Base-by-base conservation (phyloP, 1,284 basidiomycete species). In the Neonothopanus nambi region DNA sequence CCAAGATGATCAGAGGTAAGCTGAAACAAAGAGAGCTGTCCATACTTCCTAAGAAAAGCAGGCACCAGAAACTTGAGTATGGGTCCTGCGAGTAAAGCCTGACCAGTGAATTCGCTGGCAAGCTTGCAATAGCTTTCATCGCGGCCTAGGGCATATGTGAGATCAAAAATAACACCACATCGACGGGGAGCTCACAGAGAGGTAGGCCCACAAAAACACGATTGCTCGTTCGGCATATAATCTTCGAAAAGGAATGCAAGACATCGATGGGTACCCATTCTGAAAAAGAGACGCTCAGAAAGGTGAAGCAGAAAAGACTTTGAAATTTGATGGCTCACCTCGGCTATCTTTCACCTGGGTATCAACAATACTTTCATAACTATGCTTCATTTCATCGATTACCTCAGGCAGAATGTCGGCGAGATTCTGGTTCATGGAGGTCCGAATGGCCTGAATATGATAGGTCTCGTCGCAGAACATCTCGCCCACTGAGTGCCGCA, bases 141-240 rank as follows among this genome's bases (percentile, higher is more conserved):
- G 21, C 63, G 57, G 44, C 60, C 57, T 63, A 8, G 2, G 6
- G 15, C 2, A 40, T 51, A 51, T 28, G 38, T 57, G 48, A 33
- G 8, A 11, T 33, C n/a, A n/a, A 9, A 33, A 13, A 63, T 41
- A 28, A 28, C 33, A 18, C 0, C 5, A 5, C 3, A 38, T 38
- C 23, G 39, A 47, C 45, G 21, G 47, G 33, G 58, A 43, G 49
- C 66, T 55, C 60, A 78, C 77, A 77, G 28, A 73, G 42, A 7
- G 71, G 70, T 11, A 68, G 47, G 6, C 78, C 76, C n/a, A 79
- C 73, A 51, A 79, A 78, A 33, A 73, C 55, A 28, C 77, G 73
- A 53, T 72, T 78, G 48, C 66, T 72, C 51, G 64, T 63, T 58
- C 74, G 70, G 58, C 69, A 70, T 51, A 72, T 67, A 38, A 67